A percentile compares a stretch with the other conserved stretches of the same genome.
Evolutionary conservation across 208 protist genomes (phyloP).

Genomic region (Leptomonas seymouri): DNA sequence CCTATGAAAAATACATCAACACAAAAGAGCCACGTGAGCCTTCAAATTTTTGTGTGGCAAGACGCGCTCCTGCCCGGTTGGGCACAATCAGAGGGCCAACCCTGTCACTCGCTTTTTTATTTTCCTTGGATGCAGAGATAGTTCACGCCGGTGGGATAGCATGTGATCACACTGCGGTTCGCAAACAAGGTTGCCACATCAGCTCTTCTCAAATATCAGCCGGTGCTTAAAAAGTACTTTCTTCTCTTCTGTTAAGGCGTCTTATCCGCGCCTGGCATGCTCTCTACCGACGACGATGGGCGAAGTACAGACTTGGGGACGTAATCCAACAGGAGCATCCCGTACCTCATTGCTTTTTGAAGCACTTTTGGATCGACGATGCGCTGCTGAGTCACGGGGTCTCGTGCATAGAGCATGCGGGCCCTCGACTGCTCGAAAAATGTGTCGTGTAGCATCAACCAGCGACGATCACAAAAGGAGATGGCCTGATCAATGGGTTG

Average conservation of each 20-base stretch:
- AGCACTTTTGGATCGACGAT: conserved; percentile 44
- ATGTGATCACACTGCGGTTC: too few relatives aligned
- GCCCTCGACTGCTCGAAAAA: conserved; percentile 30
- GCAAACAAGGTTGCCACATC: too few relatives aligned
- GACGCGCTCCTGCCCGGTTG: too few relatives aligned
- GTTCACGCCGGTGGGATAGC: too few relatives aligned
- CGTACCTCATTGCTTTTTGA: conserved; percentile 33
- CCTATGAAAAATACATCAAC: too few relatives aligned
- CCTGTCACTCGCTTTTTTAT: too few relatives aligned
- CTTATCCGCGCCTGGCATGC: neutral
- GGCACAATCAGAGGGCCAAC: too few relatives aligned
- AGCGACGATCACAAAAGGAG: conserved; percentile 52
- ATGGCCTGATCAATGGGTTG: conserved; percentile 16
- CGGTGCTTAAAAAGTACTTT: too few relatives aligned
- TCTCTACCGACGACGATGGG: neutral
- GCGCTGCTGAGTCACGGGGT: conserved; percentile 9
- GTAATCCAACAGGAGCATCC: conserved; percentile 58
- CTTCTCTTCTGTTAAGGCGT: neutral
- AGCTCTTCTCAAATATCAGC: too few relatives aligned
- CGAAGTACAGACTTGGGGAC: conserved; percentile 1
- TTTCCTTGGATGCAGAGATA: too few relatives aligned
- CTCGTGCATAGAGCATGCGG: conserved; percentile 41
- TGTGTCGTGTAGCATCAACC: conserved; percentile 54
- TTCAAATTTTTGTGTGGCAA: too few relatives aligned
- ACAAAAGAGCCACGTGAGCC: too few relatives aligned